These are phyloP conservation scores for Guadua angustifolia DNA, from an alignment of 176 grass and related monocot species.

Conservation along the genomic window DNA sequence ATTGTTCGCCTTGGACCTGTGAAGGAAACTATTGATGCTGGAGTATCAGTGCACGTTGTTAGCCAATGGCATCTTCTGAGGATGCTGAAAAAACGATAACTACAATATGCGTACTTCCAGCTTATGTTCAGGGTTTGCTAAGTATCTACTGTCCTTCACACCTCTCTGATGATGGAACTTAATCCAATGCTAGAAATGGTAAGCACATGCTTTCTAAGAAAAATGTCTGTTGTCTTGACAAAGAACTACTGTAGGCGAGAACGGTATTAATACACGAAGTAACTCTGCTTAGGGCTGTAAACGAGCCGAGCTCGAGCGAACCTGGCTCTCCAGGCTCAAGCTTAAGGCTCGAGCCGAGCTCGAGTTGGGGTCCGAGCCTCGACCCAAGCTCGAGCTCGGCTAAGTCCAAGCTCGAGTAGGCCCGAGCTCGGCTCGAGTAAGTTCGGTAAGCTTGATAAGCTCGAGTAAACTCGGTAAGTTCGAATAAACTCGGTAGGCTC, in stretches of 20 bases:
- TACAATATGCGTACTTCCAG: not conserved
- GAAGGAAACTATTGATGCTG: slow-evolving; percentile 32
- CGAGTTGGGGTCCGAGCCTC: too few species aligned
- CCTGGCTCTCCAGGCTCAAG: too few species aligned
- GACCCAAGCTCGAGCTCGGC: too few species aligned
- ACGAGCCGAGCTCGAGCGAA: too few species aligned
- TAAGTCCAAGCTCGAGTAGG: too few species aligned
- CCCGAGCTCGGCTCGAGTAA: too few species aligned
- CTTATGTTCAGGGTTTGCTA: slow-evolving; percentile 19
- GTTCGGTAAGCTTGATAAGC: too few species aligned
- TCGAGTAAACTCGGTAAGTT: too few species aligned
- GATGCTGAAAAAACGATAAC: not conserved
- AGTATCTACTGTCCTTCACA: not conserved
- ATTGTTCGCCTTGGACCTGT: slow-evolving; percentile 6
- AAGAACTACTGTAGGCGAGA: not conserved
- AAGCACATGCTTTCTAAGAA: slow-evolving; percentile 30
- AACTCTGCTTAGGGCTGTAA: too few species aligned
- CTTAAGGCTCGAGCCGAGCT: too few species aligned
- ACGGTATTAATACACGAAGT: not conserved
- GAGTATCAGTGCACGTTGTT: not conserved
- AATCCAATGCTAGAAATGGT: not conserved
- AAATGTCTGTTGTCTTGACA: not conserved
- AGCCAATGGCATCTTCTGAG: not conserved
- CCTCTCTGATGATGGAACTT: slow-evolving; percentile 25
- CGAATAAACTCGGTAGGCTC: too few species aligned